Conservation (phyloP, 352 stramenopile species). For the Globisporangium paroecandrum region DNA sequence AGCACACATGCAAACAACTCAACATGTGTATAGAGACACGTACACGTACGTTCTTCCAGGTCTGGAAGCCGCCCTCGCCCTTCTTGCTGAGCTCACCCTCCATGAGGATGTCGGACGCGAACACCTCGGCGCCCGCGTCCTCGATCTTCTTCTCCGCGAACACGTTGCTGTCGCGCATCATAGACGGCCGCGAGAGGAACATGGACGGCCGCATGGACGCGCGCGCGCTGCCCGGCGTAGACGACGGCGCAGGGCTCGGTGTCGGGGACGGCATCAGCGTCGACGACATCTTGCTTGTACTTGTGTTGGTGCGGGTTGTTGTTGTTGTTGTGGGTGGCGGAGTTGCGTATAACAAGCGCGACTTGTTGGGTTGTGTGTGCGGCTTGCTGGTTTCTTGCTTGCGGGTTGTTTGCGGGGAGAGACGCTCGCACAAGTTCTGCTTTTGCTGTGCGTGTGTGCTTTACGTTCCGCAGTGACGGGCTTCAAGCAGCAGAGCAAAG, state of each 20-base stretch:
- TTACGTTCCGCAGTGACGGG: background rate
- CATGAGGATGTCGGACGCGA: conserved; percentile 67
- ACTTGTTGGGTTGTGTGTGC: background rate
- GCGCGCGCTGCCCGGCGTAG: conserved; percentile 14
- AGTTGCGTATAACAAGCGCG: conserved; percentile 5
- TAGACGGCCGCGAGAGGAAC: conserved; percentile 42
- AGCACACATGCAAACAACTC: background rate
- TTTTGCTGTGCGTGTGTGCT: background rate
- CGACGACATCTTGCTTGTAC: background rate
- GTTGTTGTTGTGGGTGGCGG: background rate
- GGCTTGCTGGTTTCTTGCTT: background rate
- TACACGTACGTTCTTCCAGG: conserved; percentile 67
- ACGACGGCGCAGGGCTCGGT: background rate
- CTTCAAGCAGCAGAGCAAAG: background rate
- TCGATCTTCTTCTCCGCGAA: conserved; percentile 61
- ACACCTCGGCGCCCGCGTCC: conserved; percentile 51
- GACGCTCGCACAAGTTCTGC: background rate
- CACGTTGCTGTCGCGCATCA: conserved; percentile 56
- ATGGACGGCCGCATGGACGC: conserved; percentile 30
- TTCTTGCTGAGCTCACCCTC: conserved; percentile 69
- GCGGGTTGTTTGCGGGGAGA: background rate
- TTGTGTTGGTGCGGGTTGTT: no score
- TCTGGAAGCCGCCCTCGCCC: conserved; percentile 51
- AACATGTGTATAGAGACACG: conserved; percentile 11
- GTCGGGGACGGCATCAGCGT: conserved; percentile 2